These are phyloP conservation scores for Glebionis coronaria DNA, from an alignment of 129 eudicot species.

Conservation along the genomic window DNA sequence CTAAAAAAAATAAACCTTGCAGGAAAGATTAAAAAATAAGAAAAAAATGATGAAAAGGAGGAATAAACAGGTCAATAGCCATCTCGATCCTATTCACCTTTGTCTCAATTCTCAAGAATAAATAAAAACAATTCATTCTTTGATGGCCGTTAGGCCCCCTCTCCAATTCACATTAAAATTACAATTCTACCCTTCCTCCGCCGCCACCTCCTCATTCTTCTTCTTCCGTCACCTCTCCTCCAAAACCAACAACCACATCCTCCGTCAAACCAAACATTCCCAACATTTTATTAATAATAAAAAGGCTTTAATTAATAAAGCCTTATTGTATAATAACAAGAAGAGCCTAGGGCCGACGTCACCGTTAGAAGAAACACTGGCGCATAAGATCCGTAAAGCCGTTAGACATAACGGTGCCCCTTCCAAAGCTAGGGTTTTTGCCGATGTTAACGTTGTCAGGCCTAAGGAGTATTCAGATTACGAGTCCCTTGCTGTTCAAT, in stretches of 20 bases:
- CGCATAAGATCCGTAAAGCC: conserved; percentile 44
- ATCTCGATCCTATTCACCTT: no score
- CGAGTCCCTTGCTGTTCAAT: conserved; percentile 57
- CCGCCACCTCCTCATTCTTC: conserved; percentile 19
- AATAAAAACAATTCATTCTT: conserved; percentile 8
- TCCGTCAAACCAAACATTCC: no score
- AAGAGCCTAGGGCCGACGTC: conserved; percentile 33
- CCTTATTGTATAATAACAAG: background rate
- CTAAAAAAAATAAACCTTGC: no score
- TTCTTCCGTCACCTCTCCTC: conserved; percentile 34
- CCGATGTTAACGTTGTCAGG: conserved; percentile 53
- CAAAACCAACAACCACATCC: background rate
- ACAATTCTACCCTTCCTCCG: conserved; percentile 3
- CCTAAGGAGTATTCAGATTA: conserved; percentile 58
- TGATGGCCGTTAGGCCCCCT: conserved; percentile 78
- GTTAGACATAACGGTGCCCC: conserved; percentile 20
- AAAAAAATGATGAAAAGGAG: no score
- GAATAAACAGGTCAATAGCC: no score
- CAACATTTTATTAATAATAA: no score
- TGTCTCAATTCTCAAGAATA: no score
- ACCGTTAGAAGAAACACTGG: conserved; percentile 46
- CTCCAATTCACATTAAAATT: conserved; percentile 24
- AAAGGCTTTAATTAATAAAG: no score
- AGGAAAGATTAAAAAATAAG: no score
- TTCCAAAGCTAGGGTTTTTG: conserved; percentile 51